Evolutionary conservation across 2,329 filamentous ascomycete species (phyloP).

Genomic region (Phaeosphaeria sp.): DNA sequence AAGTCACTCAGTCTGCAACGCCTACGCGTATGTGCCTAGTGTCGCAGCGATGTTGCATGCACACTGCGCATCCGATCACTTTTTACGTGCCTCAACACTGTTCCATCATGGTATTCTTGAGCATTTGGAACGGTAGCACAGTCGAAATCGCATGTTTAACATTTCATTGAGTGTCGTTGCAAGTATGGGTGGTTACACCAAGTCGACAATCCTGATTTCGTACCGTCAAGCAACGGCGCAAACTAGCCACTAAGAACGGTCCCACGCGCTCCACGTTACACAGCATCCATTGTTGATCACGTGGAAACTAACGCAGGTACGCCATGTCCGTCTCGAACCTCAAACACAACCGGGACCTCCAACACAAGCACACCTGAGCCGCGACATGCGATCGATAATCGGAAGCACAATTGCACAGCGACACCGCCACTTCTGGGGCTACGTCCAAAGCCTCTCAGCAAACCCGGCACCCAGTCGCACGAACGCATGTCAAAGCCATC

Average conservation of each 20-base stretch:
- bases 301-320: conserved; percentile 13
- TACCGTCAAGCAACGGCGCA: not conserved
- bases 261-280: conserved; percentile 20
- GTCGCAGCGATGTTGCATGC: not conserved
- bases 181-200: not conserved
- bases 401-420: not conserved
- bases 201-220: not conserved
- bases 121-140: not conserved
- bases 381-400: not conserved
- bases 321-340: not conserved
- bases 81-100: not conserved
- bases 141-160: not conserved
- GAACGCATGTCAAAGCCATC: not conserved
- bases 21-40: not conserved
- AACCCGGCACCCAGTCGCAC: not conserved
- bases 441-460: not conserved
- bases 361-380: not conserved
- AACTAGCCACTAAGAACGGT: conserved; percentile 1
- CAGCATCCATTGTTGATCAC: conserved; percentile 4
- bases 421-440: not conserved
- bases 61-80: not conserved
- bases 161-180: not conserved
- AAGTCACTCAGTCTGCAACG: not conserved
- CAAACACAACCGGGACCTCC: not conserved
- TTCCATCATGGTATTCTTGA: not conserved